Base-by-base conservation (phyloP, 768 basidiomycete genomes). In the Peribolospora baueri region DNA sequence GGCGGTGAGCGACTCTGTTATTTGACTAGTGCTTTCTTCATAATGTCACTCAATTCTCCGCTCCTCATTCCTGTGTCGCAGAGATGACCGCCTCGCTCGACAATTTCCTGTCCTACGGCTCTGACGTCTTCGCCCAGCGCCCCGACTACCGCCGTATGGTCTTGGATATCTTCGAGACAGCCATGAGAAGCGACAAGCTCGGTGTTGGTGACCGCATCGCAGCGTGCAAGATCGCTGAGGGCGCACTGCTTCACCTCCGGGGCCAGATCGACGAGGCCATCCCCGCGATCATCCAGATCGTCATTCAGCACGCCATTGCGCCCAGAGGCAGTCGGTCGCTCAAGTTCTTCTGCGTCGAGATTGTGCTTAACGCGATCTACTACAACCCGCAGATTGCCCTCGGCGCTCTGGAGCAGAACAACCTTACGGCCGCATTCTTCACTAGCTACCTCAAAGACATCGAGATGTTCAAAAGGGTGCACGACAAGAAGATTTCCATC, bases 11-110 rank as follows among this genome's bases (percentile, higher is more conserved):
- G 5, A 4, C 25, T 1, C 47, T 13, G 11, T 67, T 0, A 13
- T 7, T 54, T 25, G 8, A 7, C 43, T 13, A 45, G 43, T 7
- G 43, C 43, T 45, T 45, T 7, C 43, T 13, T 45, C 13, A 7
- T 11, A 8, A 55, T 6, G 10, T 53, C 7, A 46, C 10, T 45
- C 60, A 79, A 52, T 56, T 43, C 51, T 53, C 49, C 25, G 25
- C 25, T 25, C 25, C 25, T 11, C 9, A 2, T 13, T 51, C 48
- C 3, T 14, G 36, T 46, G 42, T 11, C 50, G n/a, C 59, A 71
- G 85, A 90, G 65, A 88, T 87, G 83, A 73, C 85, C 37, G 83
- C 84, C 8, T 78, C 81, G 4, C 67, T 91, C 55, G 83, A 86
- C 70, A 90, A 88, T 72, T 84, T 85, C 64, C 72, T 91, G 53